phyloP scores from a whole-genome alignment of 2,329 filamentous ascomycete species.

The Penicillium vulpinum region DNA sequence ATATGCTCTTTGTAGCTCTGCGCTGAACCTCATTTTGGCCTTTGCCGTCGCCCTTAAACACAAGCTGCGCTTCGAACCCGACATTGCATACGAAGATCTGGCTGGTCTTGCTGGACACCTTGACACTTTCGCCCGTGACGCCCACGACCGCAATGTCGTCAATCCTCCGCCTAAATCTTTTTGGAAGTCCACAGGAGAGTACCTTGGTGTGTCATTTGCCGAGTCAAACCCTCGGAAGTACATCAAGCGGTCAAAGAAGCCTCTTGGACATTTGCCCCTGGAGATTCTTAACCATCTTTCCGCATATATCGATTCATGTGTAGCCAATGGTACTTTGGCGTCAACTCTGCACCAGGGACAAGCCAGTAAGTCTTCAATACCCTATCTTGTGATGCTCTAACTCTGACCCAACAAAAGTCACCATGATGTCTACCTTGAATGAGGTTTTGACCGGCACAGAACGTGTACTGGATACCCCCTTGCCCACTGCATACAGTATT shows the following conservation, averaged over 20 bases:
- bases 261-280: constrained; percentile 78
- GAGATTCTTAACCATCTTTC: constrained; percentile 75
- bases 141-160: constrained; percentile 46
- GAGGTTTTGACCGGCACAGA: constrained; percentile 73
- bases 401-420: constrained; percentile 44
- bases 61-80: constrained; percentile 79
- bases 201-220: constrained; percentile 74
- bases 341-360: constrained; percentile 40
- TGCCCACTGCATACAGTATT: constrained; percentile 80
- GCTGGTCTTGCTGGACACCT: constrained; percentile 68
- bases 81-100: constrained; percentile 73
- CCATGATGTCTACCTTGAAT: constrained; percentile 63
- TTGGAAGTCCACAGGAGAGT: constrained; percentile 68
- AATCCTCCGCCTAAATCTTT: constrained; percentile 48
- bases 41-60: constrained; percentile 80
- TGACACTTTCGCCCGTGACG: constrained; percentile 69
- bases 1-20: constrained; percentile 44
- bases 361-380: constrained; percentile 32
- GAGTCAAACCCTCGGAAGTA: constrained; percentile 75
- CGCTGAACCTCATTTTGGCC: constrained; percentile 74
- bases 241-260: constrained; percentile 70
- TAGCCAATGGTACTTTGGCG: constrained; percentile 44
- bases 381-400: not conserved
- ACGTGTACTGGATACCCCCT: constrained; percentile 76
- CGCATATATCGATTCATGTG: constrained; percentile 63